phyloP scores from a whole-genome alignment of 768 basidiomycete genomes.

The Exsudoporus frostii region DNA sequence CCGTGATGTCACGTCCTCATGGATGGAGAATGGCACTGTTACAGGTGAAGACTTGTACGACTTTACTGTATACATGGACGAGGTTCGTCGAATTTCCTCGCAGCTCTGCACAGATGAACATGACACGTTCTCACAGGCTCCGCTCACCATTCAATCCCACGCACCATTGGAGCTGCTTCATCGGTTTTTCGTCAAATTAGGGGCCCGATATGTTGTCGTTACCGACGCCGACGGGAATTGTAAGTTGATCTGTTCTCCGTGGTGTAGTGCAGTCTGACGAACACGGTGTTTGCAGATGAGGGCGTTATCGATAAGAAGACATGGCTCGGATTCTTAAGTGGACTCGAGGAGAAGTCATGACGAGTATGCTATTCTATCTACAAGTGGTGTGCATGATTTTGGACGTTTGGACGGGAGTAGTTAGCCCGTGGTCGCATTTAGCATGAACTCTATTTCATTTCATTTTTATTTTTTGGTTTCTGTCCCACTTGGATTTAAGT shows the following conservation, averaged over 20 bases:
- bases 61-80: conserved; percentile 88
- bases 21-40: conserved; percentile 37
- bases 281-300: conserved; percentile 50
- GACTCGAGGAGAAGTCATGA: conserved; percentile 58
- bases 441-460: neutral
- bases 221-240: conserved; percentile 81
- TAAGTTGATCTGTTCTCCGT: conserved; percentile 35
- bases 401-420: neutral
- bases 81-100: conserved; percentile 42
- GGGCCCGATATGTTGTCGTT: conserved; percentile 85
- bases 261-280: neutral
- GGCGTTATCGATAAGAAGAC: conserved; percentile 93
- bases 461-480: neutral
- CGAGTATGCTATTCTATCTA: neutral
- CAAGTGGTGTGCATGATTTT: neutral
- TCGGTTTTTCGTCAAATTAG: conserved; percentile 91
- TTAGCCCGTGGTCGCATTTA: too few relatives aligned
- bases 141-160: conserved; percentile 77
- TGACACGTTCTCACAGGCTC: conserved; percentile 53
- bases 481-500: neutral
- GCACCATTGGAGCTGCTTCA: conserved; percentile 91
- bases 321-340: conserved; percentile 84
- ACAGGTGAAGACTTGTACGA: conserved; percentile 58
- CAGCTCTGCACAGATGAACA: neutral
- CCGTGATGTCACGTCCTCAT: conserved; percentile 50